These are phyloP conservation scores for Botrytis deweyae DNA, from an alignment of 2,329 filamentous ascomycete genomes.

Conservation along the genomic window DNA sequence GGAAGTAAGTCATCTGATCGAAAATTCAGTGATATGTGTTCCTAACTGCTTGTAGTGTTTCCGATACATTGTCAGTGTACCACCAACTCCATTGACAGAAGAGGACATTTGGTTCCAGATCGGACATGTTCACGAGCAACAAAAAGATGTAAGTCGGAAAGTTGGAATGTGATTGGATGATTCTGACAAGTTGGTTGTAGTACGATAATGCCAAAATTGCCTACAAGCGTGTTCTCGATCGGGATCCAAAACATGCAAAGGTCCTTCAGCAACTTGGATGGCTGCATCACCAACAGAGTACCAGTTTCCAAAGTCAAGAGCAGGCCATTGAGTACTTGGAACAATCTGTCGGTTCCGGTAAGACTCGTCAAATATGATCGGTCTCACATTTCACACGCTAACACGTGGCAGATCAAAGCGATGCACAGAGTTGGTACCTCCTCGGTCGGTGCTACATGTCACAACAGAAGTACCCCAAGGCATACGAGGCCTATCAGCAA, in stretches of 20 bases:
- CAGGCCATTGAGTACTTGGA: constrained; percentile 95
- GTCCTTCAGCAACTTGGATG: constrained; percentile 96
- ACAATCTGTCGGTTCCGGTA: constrained; percentile 91
- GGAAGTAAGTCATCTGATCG: constrained; percentile 60
- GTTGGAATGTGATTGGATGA: constrained; percentile 11
- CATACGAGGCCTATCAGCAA: constrained; percentile 97
- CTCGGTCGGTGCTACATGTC: constrained; percentile 99
- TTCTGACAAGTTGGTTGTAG: constrained; percentile 49
- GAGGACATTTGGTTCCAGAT: constrained; percentile 99
- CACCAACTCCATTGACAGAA: constrained; percentile 87
- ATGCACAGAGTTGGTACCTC: constrained; percentile 98
- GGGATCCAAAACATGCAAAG: constrained; percentile 95
- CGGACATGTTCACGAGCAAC: constrained; percentile 96
- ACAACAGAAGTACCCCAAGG: constrained; percentile 97
- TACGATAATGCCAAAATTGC: constrained; percentile 91
- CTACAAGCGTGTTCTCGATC: constrained; percentile 88
- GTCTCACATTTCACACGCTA: constrained; percentile 35
- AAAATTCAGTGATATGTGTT: not conserved
- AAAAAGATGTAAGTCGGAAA: constrained; percentile 79
- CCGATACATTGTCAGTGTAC: constrained; percentile 93
- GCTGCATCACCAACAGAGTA: constrained; percentile 96
- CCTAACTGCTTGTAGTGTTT: constrained; percentile 68
- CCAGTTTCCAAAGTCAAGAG: constrained; percentile 86
- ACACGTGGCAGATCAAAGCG: constrained; percentile 71
- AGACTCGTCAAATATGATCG: constrained; percentile 41